Evolutionary conservation across 1,139 yeast species (phyloP).

Genomic region (Suhomyces terraborum): DNA sequence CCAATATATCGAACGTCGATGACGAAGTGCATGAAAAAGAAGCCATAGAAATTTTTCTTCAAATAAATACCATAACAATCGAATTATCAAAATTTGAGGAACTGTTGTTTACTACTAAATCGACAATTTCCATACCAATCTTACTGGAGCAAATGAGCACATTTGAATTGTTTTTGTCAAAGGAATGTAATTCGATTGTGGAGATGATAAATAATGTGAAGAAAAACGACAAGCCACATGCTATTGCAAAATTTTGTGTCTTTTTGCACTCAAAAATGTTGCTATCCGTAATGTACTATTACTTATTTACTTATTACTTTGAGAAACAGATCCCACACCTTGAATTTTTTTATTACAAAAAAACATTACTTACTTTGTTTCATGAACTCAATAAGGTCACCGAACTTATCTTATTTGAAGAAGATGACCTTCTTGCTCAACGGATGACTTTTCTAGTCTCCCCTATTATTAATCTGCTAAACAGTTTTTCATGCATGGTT

Average conservation of each 20-base stretch:
- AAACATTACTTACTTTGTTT: slow-evolving; percentile 21
- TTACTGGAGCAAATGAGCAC: slow-evolving; percentile 16
- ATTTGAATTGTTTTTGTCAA: slow-evolving; percentile 17
- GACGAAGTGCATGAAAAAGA: slow-evolving; percentile 25
- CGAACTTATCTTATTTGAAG: slow-evolving; percentile 8
- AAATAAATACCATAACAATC: slow-evolving; percentile 13
- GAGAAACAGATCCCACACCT: slow-evolving; percentile 20
- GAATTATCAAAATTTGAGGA: slow-evolving; percentile 8
- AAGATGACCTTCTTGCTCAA: slow-evolving; percentile 13
- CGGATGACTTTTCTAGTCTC: slow-evolving; percentile 16
- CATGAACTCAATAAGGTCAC: slow-evolving; percentile 22
- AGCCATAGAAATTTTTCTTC: slow-evolving; percentile 19
- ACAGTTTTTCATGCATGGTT: slow-evolving; percentile 15
- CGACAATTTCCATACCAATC: slow-evolving; percentile 14
- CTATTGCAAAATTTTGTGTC: slow-evolving; percentile 8
- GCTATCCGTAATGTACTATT: slow-evolving; percentile 26
- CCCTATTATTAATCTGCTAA: slow-evolving; percentile 16
- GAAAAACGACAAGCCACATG: slow-evolving; percentile 4
- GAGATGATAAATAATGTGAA: slow-evolving; percentile 6
- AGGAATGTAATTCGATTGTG: slow-evolving; percentile 14
- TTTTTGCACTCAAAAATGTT: slow-evolving; percentile 21
- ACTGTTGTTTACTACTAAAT: slow-evolving; percentile 15
- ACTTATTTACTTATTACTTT: slow-evolving; percentile 31
- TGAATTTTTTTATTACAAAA: slow-evolving; percentile 30
- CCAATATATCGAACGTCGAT: slow-evolving; percentile 22